phyloP scores from a whole-genome alignment of 2,329 filamentous ascomycete genomes.

The Hymenoscyphus albidus region DNA sequence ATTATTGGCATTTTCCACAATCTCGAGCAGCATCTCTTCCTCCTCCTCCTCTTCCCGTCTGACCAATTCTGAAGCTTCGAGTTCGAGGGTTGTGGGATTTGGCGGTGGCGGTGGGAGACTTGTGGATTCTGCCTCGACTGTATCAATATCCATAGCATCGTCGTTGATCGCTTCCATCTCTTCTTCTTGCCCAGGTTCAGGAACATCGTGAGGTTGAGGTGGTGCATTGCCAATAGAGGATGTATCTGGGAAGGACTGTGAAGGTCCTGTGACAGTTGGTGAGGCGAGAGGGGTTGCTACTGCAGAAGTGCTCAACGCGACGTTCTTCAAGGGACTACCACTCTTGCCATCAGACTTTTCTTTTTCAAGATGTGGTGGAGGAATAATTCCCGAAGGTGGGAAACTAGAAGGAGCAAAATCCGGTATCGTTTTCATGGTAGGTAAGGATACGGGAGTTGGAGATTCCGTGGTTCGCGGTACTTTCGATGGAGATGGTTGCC shows the following conservation, averaged over 20 bases:
- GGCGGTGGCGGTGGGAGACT: slow-evolving; percentile 23
- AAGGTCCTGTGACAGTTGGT: slow-evolving; percentile 10
- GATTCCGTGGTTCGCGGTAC: slow-evolving; percentile 21
- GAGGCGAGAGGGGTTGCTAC: slow-evolving; percentile 28
- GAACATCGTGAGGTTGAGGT: neutral
- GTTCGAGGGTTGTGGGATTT: slow-evolving; percentile 19
- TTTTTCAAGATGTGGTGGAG: slow-evolving; percentile 15
- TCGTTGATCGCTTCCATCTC: slow-evolving; percentile 16
- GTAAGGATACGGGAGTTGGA: slow-evolving; percentile 16
- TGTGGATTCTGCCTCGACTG: slow-evolving; percentile 13
- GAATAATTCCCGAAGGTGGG: slow-evolving; percentile 14
- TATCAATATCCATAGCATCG: slow-evolving; percentile 22
- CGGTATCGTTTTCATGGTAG: slow-evolving; percentile 16
- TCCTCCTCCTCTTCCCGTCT: slow-evolving; percentile 27
- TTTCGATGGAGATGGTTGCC: slow-evolving; percentile 33
- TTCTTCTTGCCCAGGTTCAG: neutral
- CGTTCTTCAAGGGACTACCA: slow-evolving; percentile 32
- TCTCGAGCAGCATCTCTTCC: slow-evolving; percentile 31
- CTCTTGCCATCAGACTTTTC: slow-evolving; percentile 23
- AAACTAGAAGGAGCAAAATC: slow-evolving; percentile 17
- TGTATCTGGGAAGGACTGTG: slow-evolving; percentile 7
- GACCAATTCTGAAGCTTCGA: slow-evolving; percentile 13
- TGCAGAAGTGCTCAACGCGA: slow-evolving; percentile 29
- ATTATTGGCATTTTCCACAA: slow-evolving; percentile 22
- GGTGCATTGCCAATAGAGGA: neutral